phyloP scores from a whole-genome alignment of 228 moss, liverwort and hornwort genomes.

The Sphagnum magellanicum region DNA sequence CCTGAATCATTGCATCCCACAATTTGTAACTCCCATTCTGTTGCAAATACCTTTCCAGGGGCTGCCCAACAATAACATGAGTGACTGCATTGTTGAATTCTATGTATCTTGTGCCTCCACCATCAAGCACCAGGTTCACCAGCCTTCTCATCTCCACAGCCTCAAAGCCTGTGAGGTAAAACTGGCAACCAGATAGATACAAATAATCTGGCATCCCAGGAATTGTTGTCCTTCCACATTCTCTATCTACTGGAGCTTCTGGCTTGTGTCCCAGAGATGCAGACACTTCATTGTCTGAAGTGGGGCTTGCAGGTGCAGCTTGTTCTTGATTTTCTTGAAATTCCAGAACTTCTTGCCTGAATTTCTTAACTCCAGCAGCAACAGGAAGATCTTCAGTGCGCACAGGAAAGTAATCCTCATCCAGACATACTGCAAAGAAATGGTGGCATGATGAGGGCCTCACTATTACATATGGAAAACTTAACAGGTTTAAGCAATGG shows the following conservation, averaged over 20 bases:
- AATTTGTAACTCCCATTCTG: too few species aligned
- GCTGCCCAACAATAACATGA: constrained; percentile 61
- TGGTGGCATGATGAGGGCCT: background rate
- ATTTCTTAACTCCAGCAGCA: constrained; percentile 8
- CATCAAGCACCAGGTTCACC: constrained; percentile 55
- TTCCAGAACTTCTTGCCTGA: constrained; percentile 14
- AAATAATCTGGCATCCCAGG: constrained; percentile 15
- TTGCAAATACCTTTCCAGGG: background rate
- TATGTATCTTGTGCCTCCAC: constrained; percentile 75
- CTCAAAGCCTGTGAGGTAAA: constrained; percentile 74
- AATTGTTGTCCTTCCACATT: constrained; percentile 20
- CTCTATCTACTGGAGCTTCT: constrained; percentile 13
- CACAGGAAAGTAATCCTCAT: constrained; percentile 43
- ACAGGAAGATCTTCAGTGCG: constrained; percentile 7
- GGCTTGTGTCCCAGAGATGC: constrained; percentile 16
- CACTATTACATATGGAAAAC: too few species aligned
- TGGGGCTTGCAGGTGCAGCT: constrained; percentile 19
- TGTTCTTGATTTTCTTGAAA: constrained; percentile 5
- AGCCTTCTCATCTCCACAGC: constrained; percentile 59
- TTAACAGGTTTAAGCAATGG: too few species aligned
- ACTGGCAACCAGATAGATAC: constrained; percentile 57
- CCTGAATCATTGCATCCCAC: too few species aligned
- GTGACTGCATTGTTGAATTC: constrained; percentile 73
- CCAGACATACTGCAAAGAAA: constrained; percentile 23
- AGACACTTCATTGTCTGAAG: constrained; percentile 16